These are phyloP conservation scores for Epichloe sibirici DNA, from an alignment of 2,329 filamentous ascomycete genomes.

Conservation along the genomic window DNA sequence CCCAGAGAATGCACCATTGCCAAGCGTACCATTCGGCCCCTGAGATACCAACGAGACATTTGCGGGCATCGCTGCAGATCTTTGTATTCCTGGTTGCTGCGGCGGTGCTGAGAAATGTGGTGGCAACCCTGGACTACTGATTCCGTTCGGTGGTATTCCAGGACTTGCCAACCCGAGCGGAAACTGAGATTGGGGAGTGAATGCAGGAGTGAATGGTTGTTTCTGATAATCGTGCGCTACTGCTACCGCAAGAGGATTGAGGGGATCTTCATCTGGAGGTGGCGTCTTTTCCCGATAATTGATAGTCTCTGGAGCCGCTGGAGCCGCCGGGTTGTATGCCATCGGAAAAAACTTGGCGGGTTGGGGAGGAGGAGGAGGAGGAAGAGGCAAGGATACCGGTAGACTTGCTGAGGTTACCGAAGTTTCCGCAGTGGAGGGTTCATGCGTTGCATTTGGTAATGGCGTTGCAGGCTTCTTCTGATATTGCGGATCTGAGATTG, in stretches of 20 bases:
- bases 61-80: conserved; percentile 38
- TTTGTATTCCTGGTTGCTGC: conserved; percentile 33
- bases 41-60: conserved; percentile 19
- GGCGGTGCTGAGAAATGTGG: conserved; percentile 27
- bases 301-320: conserved; percentile 60
- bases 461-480: conserved; percentile 14
- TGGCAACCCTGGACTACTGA: conserved; percentile 14
- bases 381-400: conserved; percentile 10
- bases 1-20: conserved; percentile 20
- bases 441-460: conserved; percentile 8
- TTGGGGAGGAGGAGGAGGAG: conserved; percentile 14
- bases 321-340: conserved; percentile 70
- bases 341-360: conserved; percentile 47
- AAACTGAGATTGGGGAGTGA: conserved; percentile 31
- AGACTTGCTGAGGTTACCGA: conserved; percentile 2
- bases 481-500: conserved; percentile 48
- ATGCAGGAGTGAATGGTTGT: conserved; percentile 39
- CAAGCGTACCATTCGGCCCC: conserved; percentile 24
- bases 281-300: conserved; percentile 69
- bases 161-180: conserved; percentile 32
- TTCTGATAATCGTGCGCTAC: conserved; percentile 44
- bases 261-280: conserved; percentile 53
- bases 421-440: conserved; percentile 7
- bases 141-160: conserved; percentile 14
- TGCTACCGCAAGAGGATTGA: conserved; percentile 45